Evolutionary conservation across 1,139 yeast genomes (phyloP).

Genomic region (Arxiozyma bovina): DNA sequence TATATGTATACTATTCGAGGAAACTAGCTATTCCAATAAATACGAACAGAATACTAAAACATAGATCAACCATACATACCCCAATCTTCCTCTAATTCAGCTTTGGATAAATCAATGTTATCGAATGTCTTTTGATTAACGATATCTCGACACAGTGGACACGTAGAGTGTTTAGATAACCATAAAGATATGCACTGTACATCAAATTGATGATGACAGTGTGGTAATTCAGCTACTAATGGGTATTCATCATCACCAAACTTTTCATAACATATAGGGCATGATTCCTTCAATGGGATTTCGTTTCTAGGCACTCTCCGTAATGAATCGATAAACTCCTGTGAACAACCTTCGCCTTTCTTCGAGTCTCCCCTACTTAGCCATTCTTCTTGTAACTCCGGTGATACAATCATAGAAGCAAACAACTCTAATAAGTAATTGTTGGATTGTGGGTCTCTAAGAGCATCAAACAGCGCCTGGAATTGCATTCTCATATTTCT

Average conservation of each 20-base stretch:
- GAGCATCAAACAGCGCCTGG: constrained; percentile 18
- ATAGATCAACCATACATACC: constrained; percentile 58
- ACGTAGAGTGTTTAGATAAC: constrained; percentile 69
- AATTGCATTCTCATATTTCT: constrained; percentile 17
- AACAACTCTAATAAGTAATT: constrained; percentile 11
- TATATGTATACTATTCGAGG: background rate
- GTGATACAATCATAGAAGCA: constrained; percentile 16
- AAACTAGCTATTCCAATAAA: background rate
- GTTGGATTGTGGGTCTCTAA: constrained; percentile 11
- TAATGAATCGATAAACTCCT: constrained; percentile 61
- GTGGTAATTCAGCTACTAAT: constrained; percentile 66
- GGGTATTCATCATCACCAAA: constrained; percentile 72
- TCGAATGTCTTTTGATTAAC: constrained; percentile 45
- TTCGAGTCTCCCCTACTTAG: constrained; percentile 16
- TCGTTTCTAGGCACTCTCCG: constrained; percentile 54
- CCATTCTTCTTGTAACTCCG: constrained; percentile 25
- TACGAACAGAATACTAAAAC: background rate
- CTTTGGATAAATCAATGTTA: constrained; percentile 54
- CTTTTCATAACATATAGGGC: constrained; percentile 77
- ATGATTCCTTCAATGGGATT: constrained; percentile 54
- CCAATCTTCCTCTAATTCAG: constrained; percentile 62
- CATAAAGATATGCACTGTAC: constrained; percentile 88
- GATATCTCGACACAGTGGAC: constrained; percentile 81
- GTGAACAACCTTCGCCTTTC: constrained; percentile 50
- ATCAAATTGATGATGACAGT: constrained; percentile 74